phyloP scores from a whole-genome alignment of 2,329 filamentous ascomycete species.

The Colletotrichum lupini region DNA sequence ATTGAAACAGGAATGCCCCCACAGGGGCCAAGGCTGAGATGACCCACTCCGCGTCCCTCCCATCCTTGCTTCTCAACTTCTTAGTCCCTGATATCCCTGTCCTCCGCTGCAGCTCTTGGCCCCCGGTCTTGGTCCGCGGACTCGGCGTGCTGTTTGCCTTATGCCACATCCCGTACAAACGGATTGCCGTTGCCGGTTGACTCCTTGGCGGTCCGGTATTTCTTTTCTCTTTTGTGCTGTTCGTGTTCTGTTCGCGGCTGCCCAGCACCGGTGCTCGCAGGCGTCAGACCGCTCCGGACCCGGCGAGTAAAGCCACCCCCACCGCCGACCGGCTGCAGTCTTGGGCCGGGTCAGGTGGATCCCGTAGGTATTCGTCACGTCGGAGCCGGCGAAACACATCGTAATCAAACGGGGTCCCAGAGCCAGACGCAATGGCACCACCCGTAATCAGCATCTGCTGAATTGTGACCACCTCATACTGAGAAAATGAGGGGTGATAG shows the following conservation, averaged over 20 bases:
- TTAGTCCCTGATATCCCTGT: not conserved
- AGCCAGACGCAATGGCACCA: not conserved
- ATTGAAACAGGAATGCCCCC: constrained; percentile 30
- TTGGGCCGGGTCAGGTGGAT: not conserved
- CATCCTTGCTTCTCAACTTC: not conserved
- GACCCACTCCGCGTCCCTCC: not conserved
- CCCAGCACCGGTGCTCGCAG: no score
- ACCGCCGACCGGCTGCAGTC: not conserved
- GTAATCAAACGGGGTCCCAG: not conserved
- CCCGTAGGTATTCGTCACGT: no score
- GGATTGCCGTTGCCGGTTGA: not conserved
- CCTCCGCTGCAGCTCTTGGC: not conserved
- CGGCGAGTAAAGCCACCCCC: not conserved
- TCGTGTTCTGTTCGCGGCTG: no score
- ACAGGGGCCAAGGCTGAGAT: constrained; percentile 27
- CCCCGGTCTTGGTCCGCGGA: not conserved
- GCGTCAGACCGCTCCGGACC: no score
- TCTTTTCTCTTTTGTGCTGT: not conserved
- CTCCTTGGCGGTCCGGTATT: not conserved
- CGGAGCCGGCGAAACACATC: not conserved
- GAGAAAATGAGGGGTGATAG: not conserved
- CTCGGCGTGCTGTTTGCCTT: not conserved
- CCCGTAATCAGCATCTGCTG: no score
- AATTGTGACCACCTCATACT: not conserved
- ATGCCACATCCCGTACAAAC: not conserved